phyloP scores from a whole-genome alignment of 2,329 filamentous ascomycete species.

The Incumbomyces delicatus region DNA sequence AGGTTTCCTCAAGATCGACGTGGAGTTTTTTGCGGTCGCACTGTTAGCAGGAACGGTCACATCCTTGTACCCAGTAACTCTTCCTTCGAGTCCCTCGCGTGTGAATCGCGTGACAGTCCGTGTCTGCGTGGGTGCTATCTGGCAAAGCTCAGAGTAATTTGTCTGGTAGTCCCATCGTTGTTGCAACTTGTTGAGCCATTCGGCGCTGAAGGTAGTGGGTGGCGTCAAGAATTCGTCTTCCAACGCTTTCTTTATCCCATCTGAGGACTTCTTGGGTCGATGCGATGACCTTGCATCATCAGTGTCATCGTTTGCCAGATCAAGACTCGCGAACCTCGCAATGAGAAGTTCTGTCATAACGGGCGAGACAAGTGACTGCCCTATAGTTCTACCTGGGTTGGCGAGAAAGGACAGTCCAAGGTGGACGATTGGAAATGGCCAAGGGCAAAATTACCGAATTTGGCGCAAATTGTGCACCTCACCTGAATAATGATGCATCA shows the following conservation, averaged over 20 bases:
- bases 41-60: conserved; percentile 84
- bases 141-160: conserved; percentile 75
- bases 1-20: conserved; percentile 75
- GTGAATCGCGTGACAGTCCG: conserved; percentile 90
- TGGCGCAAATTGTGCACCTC: no score
- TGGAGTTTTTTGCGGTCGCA: conserved; percentile 90
- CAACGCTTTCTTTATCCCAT: conserved; percentile 54
- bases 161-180: conserved; percentile 76
- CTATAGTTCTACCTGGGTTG: no score
- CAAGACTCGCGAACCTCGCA: conserved; percentile 1
- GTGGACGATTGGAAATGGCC: no score
- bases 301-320: conserved; percentile 2
- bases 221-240: conserved; percentile 72
- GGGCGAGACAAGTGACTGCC: background rate
- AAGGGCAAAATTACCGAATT: no score
- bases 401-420: no score
- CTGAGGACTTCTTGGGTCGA: conserved; percentile 8
- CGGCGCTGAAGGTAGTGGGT: conserved; percentile 64
- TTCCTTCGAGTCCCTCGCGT: conserved; percentile 80
- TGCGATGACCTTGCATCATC: background rate
- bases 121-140: conserved; percentile 80
- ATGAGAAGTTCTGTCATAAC: conserved; percentile 1
- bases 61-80: conserved; percentile 87
- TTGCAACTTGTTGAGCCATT: conserved; percentile 84
- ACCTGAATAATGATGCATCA: no score